A percentile compares a stretch with the other conserved stretches of the same genome.
Evolutionary conservation across 2,329 filamentous ascomycete genomes (phyloP).

Genomic region (Epichloe brachyelytri): DNA sequence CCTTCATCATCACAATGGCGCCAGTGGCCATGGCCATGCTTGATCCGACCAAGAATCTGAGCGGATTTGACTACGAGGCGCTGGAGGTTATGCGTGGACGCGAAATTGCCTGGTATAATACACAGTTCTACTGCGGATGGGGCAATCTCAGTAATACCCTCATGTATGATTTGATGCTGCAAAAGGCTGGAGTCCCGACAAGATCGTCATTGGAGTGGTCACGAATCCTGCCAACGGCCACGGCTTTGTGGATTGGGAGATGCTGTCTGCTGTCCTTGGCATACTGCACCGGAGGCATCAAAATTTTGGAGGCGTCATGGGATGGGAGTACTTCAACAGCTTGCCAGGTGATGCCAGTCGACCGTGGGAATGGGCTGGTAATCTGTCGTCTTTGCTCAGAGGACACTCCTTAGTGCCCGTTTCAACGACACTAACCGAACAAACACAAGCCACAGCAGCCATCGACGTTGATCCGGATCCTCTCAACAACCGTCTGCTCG

Average conservation of each 20-base stretch:
- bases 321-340: slow-evolving; percentile 91
- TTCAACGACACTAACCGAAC: background rate
- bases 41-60: slow-evolving; percentile 45
- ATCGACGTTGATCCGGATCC: slow-evolving; percentile 14
- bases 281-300: slow-evolving; percentile 39
- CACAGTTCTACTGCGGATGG: slow-evolving; percentile 90
- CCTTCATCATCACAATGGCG: slow-evolving; percentile 68
- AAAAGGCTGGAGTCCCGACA: slow-evolving; percentile 57
- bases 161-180: slow-evolving; percentile 38
- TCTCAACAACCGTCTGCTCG: slow-evolving; percentile 1
- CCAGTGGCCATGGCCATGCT: slow-evolving; percentile 66
- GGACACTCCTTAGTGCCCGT: slow-evolving; percentile 12
- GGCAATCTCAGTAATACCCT: slow-evolving; percentile 38
- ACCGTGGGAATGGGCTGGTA: slow-evolving; percentile 69
- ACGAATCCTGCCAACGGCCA: slow-evolving; percentile 63
- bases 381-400: slow-evolving; percentile 41
- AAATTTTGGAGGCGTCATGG: slow-evolving; percentile 76
- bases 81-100: slow-evolving; percentile 55
- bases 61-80: slow-evolving; percentile 67
- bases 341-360: slow-evolving; percentile 46
- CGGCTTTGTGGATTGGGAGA: slow-evolving; percentile 37
- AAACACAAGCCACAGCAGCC: background rate
- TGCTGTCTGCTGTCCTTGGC: slow-evolving; percentile 29
- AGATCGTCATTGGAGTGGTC: slow-evolving; percentile 68
- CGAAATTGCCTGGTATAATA: slow-evolving; percentile 74